A percentile compares a stretch with the other conserved stretches of the same genome.
These are phyloP conservation scores for Thymus mandschuricus DNA, from an alignment of 257 asterid species.

Conservation along the genomic window DNA sequence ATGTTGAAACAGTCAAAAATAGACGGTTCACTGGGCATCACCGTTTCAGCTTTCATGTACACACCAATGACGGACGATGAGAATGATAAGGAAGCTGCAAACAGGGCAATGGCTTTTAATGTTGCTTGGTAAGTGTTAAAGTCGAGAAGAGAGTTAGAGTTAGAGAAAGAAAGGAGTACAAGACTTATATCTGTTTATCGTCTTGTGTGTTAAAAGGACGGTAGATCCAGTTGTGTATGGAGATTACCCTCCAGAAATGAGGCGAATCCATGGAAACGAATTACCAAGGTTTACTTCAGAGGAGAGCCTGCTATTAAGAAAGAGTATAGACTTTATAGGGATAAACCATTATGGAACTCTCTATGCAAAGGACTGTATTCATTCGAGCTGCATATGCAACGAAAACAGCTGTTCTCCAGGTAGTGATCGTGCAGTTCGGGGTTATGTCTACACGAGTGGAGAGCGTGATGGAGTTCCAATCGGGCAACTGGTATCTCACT, in stretches of 20 bases:
- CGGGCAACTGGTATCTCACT: slow-evolving; percentile 60
- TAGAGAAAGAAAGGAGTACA: background rate
- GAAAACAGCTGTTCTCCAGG: slow-evolving; percentile 50
- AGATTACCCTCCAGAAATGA: slow-evolving; percentile 83
- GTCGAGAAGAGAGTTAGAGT: background rate
- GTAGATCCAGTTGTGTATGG: slow-evolving; percentile 71
- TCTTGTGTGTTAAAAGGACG: slow-evolving; percentile 37
- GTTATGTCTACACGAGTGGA: slow-evolving; percentile 48
- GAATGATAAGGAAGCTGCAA: slow-evolving; percentile 62
- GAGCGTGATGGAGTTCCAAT: slow-evolving; percentile 63
- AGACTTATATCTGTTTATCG: background rate
- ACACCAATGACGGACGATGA: slow-evolving; percentile 50
- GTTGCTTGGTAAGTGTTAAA: slow-evolving; percentile 64
- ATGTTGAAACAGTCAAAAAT: slow-evolving; percentile 46
- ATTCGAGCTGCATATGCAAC: slow-evolving; percentile 53
- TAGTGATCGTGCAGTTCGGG: slow-evolving; percentile 57
- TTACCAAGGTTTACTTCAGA: slow-evolving; percentile 63
- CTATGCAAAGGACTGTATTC: slow-evolving; percentile 69
- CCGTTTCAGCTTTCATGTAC: slow-evolving; percentile 56
- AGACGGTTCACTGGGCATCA: slow-evolving; percentile 58
- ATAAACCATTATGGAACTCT: slow-evolving; percentile 71
- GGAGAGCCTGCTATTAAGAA: slow-evolving; percentile 49
- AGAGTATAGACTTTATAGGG: slow-evolving; percentile 74
- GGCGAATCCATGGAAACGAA: slow-evolving; percentile 49
- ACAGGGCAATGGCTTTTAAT: slow-evolving; percentile 65